Evolutionary conservation across 768 basidiomycete species (phyloP), one percentile per base, ranked within the genome.

Genomic region (Leccinum truebloodii): DNA sequence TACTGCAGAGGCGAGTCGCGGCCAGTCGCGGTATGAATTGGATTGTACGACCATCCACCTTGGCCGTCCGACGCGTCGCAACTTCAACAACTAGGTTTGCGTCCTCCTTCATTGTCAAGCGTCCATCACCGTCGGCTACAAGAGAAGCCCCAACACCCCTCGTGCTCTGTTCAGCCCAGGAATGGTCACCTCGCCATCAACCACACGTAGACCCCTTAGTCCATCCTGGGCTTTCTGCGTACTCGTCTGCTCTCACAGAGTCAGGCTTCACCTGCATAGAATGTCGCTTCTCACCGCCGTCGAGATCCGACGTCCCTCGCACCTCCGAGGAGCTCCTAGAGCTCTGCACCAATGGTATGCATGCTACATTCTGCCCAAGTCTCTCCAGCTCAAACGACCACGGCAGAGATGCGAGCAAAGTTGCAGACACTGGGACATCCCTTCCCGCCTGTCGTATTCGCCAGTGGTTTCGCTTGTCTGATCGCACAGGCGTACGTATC

Each of bases 401-500:
- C 13, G 52, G 24, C 63, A 84, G 83, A 79, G 57, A 69, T 86
- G 35, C 71, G 72, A 49, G 73, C 73, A 22, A 75, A 79, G 35
- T 73, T 86, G 54, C 76, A 77, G 20, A 68, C 77, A 8, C 73
- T 80, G 16, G 72, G 69, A 5, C 78, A 80, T 41, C 80, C 84
- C 9, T 86, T 86, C 61, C 82, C 86, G 0, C 86, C 86, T 1
- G 78, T 87, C 32, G 75, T 88, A 39, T 74, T 86, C 61, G 80
- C 85, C 2, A 78, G 79, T 26, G 77, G 77, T 6, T 64, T 75
- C 4, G 77, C 79, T 10, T 79, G 85, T 57, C 75, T 89, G 37
- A 79, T 90, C 56, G 81, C 85, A 8, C 86, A 90, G 69, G 78
- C 83, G 22, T 90, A 87, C 69, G 82, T 90, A 61, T 88, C 85